Evolutionary conservation across 1,284 basidiomycete species (phyloP).

Genomic region (Exsudoporus floridanus): DNA sequence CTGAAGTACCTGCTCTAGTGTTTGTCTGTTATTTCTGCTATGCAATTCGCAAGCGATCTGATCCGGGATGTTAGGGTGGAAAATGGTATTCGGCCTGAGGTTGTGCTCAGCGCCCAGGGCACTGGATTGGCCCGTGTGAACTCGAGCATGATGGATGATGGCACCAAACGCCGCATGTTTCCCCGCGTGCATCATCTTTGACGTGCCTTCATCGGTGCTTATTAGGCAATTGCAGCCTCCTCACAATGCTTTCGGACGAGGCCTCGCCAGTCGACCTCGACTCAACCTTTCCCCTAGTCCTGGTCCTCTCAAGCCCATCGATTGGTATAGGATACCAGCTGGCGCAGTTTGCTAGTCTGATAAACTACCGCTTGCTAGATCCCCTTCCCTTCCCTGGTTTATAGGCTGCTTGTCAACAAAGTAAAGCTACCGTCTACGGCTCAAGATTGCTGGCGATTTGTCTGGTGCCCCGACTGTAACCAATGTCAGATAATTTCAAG

Average conservation of each 20-base stretch:
- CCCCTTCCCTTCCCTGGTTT: neutral
- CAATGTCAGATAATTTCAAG: constrained; percentile 1
- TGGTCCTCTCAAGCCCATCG: neutral
- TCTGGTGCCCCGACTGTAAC: neutral
- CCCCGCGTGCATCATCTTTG: neutral
- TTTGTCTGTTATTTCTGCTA: neutral
- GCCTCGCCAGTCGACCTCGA: neutral
- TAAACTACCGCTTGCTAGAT: neutral
- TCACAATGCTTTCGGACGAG: constrained; percentile 3
- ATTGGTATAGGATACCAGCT: neutral
- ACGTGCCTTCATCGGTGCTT: constrained; percentile 6
- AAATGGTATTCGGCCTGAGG: neutral
- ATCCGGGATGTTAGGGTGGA: constrained; percentile 2
- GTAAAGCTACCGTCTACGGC: neutral
- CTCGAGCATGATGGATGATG: neutral
- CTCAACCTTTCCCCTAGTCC: neutral
- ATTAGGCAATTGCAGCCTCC: neutral
- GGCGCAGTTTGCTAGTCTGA: neutral
- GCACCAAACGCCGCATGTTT: constrained; percentile 13
- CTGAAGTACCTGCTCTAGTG: neutral
- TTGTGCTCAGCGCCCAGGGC: neutral
- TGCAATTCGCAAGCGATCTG: constrained; percentile 3
- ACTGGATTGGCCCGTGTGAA: neutral
- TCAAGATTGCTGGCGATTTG: neutral
- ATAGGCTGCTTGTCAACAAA: neutral